Base-by-base conservation (phyloP, 371 early-diverging fungal genomes). In the Chytridium lagenaria region DNA sequence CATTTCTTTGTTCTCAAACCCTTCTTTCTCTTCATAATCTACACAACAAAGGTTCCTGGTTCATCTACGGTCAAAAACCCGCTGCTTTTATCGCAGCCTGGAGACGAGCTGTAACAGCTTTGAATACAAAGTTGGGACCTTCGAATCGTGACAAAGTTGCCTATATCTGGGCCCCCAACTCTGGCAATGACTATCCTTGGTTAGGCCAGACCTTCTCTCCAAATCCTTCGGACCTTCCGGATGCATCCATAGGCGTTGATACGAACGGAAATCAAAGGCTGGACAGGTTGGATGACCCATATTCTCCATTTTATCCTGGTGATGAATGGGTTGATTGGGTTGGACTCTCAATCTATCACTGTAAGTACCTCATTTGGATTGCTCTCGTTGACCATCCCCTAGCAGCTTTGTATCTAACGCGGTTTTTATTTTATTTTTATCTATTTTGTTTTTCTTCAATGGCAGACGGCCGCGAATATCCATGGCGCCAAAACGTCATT, bases 81-180 rank as follows among this genome's bases (percentile, higher is more conserved):
- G 68, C 61, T 33, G 69, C 30, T 1, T 78, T 77, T 67, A 34
- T 71, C 37, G 69, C 50, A 16, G 40, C 59, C 23, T 81, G 78
- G 78, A 68, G 39, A 16, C 34, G 63, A n/a, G 31, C 19, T 37
- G 33, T 50, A 31, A 68, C 44, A 7, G 55, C 67, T 59, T 59
- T 75, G 52, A 50, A 39, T 40, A 50, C 28, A 15, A 50, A 73
- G 52, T 69, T 78, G 30, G 67, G 67, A 22, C 30, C 67, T 26
- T 10, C 10, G 26, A 59, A 64, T 50, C 33, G 26, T 50, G 0
- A 57, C 34, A 73, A 72, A 16, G 68, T 81, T 50, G 79, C 82
- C 23, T 76, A 75, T 68, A 49, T 81, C 40, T 81, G 82, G 82
- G 68, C 76, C 1, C 82, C 82, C 55, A 81, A 81, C 73, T 66